Conservation (phyloP, 2,329 filamentous ascomycete species). For the Trichoderma afroharzianum region DNA sequence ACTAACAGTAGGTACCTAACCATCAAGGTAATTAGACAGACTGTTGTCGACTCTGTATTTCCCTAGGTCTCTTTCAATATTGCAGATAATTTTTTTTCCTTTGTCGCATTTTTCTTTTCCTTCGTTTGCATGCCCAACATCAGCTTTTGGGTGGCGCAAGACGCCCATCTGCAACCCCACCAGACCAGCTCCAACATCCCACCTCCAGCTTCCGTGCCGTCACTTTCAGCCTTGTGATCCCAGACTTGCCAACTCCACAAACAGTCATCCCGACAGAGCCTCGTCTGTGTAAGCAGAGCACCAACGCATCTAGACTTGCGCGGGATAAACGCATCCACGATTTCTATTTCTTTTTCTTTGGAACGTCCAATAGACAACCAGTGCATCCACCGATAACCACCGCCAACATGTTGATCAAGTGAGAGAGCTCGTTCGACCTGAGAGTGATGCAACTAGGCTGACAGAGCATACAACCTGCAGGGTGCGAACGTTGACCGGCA, state of each 20-base stretch:
- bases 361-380: neutral
- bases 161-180: slow-evolving; percentile 7
- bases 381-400: neutral
- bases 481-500: slow-evolving; percentile 95
- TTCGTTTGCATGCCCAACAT: neutral
- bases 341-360: neutral
- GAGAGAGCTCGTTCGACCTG: slow-evolving; percentile 19
- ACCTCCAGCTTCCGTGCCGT: slow-evolving; percentile 9
- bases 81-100: neutral
- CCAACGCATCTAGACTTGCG: neutral
- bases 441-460: slow-evolving; percentile 21
- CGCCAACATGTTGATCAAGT: slow-evolving; percentile 51
- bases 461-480: slow-evolving; percentile 43
- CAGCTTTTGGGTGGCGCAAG: slow-evolving; percentile 1
- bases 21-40: neutral
- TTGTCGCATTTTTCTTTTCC: neutral
- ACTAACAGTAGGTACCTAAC: neutral
- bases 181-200: slow-evolving; percentile 9
- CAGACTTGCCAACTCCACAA: neutral
- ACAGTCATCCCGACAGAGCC: neutral
- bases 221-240: slow-evolving; percentile 14
- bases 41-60: neutral
- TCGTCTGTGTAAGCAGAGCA: neutral
- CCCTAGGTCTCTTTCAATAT: neutral
- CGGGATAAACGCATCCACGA: neutral